Conservation (phyloP, 2,329 filamentous ascomycete species). For the Mycosphaerella sp. region DNA sequence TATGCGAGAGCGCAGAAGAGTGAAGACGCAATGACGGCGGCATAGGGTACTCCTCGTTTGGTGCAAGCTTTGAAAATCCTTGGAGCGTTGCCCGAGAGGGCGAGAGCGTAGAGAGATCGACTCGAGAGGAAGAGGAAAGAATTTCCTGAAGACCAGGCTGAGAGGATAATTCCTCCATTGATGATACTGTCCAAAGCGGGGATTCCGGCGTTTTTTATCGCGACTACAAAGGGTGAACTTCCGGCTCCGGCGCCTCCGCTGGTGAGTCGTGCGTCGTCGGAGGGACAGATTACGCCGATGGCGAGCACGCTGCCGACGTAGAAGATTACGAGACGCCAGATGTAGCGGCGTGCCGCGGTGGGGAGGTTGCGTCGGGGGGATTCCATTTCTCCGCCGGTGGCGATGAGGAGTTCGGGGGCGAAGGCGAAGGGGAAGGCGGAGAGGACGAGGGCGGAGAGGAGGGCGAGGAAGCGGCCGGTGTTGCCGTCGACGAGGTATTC, state of each 20-base stretch:
- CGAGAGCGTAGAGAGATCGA: constrained; percentile 49
- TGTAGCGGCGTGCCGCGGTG: constrained; percentile 53
- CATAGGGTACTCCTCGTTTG: constrained; percentile 52
- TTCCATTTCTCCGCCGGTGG: constrained; percentile 48
- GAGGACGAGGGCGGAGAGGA: constrained; percentile 47
- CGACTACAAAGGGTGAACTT: constrained; percentile 27
- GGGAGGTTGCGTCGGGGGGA: constrained; percentile 54
- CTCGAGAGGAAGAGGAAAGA: constrained; percentile 49
- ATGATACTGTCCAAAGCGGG: constrained; percentile 57
- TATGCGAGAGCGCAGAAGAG: constrained; percentile 45
- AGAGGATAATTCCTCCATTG: constrained; percentile 62
- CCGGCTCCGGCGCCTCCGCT: constrained; percentile 25
- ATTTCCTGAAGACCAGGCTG: constrained; percentile 54
- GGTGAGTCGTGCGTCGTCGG: constrained; percentile 46
- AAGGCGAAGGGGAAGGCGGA: constrained; percentile 52
- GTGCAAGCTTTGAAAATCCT: constrained; percentile 48
- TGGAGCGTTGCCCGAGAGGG: constrained; percentile 61
- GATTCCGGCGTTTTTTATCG: constrained; percentile 46
- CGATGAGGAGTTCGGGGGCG: constrained; percentile 51
- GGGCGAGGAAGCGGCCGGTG: constrained; percentile 46
- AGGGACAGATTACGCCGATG: constrained; percentile 56
- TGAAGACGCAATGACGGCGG: constrained; percentile 40
- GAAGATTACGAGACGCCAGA: constrained; percentile 58
- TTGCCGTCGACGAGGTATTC: constrained; percentile 43
- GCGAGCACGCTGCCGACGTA: constrained; percentile 53